A percentile compares a stretch with the other conserved stretches of the same genome.
Conservation (phyloP, 2,329 filamentous ascomycete species). For the Periconia sp. region DNA sequence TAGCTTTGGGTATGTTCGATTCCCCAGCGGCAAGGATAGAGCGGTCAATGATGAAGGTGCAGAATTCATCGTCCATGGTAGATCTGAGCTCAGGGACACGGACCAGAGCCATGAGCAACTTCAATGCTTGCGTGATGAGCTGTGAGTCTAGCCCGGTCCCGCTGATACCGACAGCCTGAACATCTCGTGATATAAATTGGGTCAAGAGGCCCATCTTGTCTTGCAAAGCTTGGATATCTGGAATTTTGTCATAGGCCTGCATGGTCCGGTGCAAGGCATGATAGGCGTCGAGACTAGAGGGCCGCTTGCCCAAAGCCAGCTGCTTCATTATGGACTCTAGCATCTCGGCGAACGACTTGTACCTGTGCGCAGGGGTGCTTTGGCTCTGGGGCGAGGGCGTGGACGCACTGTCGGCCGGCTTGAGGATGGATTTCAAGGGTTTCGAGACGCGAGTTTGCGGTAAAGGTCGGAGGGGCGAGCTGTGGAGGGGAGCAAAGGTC, state of each 20-base stretch:
- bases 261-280: conserved; percentile 76
- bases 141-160: conserved; percentile 67
- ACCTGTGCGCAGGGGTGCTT: conserved; percentile 52
- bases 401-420: conserved; percentile 61
- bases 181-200: conserved; percentile 84
- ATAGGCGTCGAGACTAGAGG: conserved; percentile 83
- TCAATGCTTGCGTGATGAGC: conserved; percentile 78
- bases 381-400: conserved; percentile 45
- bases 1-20: conserved; percentile 71
- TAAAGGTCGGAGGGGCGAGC: conserved; percentile 54
- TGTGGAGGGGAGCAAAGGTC: conserved; percentile 41
- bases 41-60: conserved; percentile 79
- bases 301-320: conserved; percentile 74
- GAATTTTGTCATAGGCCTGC: conserved; percentile 81
- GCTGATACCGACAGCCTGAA: conserved; percentile 65
- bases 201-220: conserved; percentile 81
- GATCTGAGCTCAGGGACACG: conserved; percentile 74
- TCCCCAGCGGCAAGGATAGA: conserved; percentile 77
- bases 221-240: conserved; percentile 49
- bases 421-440: conserved; percentile 80
- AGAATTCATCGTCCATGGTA: conserved; percentile 78
- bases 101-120: conserved; percentile 77
- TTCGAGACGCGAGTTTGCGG: conserved; percentile 59
- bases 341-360: conserved; percentile 74
- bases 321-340: conserved; percentile 84